Base-by-base conservation (phyloP, 202 grass and related monocot genomes). In the Alloteropsis angusta region DNA sequence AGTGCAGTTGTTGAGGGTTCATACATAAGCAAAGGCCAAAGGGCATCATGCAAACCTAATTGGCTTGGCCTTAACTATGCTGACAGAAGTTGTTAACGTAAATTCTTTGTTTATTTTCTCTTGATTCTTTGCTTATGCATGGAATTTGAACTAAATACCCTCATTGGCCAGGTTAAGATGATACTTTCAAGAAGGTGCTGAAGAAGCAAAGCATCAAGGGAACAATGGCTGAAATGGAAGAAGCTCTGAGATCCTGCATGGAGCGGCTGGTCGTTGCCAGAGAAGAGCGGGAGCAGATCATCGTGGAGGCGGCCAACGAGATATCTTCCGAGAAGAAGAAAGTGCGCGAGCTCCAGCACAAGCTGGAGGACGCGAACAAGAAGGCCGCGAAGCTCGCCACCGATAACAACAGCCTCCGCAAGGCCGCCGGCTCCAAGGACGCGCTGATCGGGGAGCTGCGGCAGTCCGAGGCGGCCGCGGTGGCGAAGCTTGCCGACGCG, bases 231-330 rank as follows among this genome's bases (percentile, higher is more conserved):
- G 87, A 85, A 68, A 82, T 85, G 72, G 78, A 82, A 55, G 78
- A 82, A 32, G 87, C 82, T 12, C 59, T 89, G 67, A 73, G 82
- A 32, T 74, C 87, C 15, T 89, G 87, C 73, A 85, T 85, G 82
- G 87, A 89, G 73, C 83, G 65, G 78, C 66, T 89, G 15, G 66
- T 89, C 25, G 44, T 73, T 3, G 87, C 72, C 11, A 82, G 83
- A 74, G 86, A 93, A 67, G 93, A 93, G 80, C 79, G 88, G 68
- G 94, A 93, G 65, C 91, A 97, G 68, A 79, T 93, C 55, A 82
- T 84, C 49, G 10, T 76, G 15, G 79, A 93, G 65, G 78, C 87
- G 9, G 73, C 82, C 28, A 80, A 75, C 56, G 62, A 89, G 73
- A 83, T 92, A 52, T 89, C 90, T 15, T 65, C 76, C 7, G 75